Base-by-base conservation (phyloP, 441 rosid genomes). In the Erodium trifolium region DNA sequence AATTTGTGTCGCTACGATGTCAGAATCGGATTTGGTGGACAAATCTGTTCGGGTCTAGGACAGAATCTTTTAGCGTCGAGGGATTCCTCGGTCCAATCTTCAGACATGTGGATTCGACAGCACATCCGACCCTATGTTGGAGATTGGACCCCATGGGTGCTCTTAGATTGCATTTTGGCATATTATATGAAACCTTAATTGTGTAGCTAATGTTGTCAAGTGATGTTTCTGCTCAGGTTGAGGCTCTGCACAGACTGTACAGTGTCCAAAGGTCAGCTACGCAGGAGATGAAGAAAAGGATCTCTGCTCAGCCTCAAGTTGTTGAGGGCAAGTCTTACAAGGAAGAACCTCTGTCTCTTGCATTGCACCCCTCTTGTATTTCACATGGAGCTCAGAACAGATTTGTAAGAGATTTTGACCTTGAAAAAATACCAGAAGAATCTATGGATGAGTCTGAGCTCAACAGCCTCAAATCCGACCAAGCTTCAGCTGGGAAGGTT, bases 361-460 rank as follows among this genome's bases (percentile, higher is more conserved):
- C 71, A 9, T 55, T 68, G 71, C 51, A 13, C 16, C 35, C 71
- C 12, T 34, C 34, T 17, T 19, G 59, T n/a, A 14, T 39, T 55
- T 57, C 41, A 39, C 7, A 6, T 29, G 60, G 47, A 9, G 71
- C 34, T 34, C 65, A 17, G 41, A 68, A 11, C 12, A 68, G 55
- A 57, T n/a, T 41, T n/a, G 19, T 68, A 65, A 68, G 65, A 34
- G 53, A 57, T 31, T 39, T 68, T 55, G 71, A 68, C 34, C 71
- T 68, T 37, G 71, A 68, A 16, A 68, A 68, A 68, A 45, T 68
- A 13, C 71, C 71, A 55, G 71, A 68, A 57, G 71, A 68, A 5
- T 55, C 11, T 14, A 37, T 35, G 71, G 71, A 35, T 31, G 71
- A 68, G 65, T 39, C 71, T 53, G 70, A 67, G 39, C 43, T 18